A percentile compares a stretch with the other conserved stretches of the same genome.
These are phyloP conservation scores for Hypoxylon sp. DNA, from an alignment of 2,329 filamentous ascomycete species.

Conservation along the genomic window DNA sequence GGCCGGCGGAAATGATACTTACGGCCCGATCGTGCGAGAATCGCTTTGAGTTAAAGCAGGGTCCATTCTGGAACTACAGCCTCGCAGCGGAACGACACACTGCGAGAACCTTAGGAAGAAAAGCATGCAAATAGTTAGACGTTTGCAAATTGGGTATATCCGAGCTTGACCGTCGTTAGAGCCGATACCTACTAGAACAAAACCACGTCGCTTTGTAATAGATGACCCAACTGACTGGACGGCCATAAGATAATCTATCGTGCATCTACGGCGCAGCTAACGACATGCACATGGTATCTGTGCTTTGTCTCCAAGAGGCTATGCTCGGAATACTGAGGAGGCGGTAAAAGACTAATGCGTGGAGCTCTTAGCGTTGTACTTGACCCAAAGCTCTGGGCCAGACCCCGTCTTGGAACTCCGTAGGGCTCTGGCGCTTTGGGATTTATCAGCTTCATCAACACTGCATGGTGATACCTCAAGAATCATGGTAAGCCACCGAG, in stretches of 20 bases:
- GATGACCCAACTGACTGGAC: slow-evolving; percentile 13
- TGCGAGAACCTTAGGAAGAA: not conserved
- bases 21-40: slow-evolving; percentile 28
- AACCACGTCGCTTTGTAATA: slow-evolving; percentile 39
- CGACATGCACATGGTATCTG: slow-evolving; percentile 18
- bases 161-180: slow-evolving; percentile 15
- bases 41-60: slow-evolving; percentile 23
- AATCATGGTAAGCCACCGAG: not conserved
- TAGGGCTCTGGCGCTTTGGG: slow-evolving; percentile 27
- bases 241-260: slow-evolving; percentile 25
- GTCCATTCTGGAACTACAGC: slow-evolving; percentile 23
- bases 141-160: slow-evolving; percentile 28
- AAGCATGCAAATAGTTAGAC: slow-evolving; percentile 4
- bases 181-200: slow-evolving; percentile 7
- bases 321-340: slow-evolving; percentile 23
- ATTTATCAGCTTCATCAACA: slow-evolving; percentile 22
- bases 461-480: slow-evolving; percentile 13
- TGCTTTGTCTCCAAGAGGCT: slow-evolving; percentile 27
- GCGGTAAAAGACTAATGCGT: slow-evolving; percentile 22
- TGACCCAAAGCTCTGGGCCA: slow-evolving; percentile 29
- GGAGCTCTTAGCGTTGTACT: slow-evolving; percentile 19
- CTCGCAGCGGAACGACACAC: slow-evolving; percentile 22
- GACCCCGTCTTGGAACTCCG: slow-evolving; percentile 13
- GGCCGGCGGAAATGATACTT: slow-evolving; percentile 21
- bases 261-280: slow-evolving; percentile 30